Evolutionary conservation across 2,329 filamentous ascomycete species (phyloP).

Genomic region (Amphichorda felina): DNA sequence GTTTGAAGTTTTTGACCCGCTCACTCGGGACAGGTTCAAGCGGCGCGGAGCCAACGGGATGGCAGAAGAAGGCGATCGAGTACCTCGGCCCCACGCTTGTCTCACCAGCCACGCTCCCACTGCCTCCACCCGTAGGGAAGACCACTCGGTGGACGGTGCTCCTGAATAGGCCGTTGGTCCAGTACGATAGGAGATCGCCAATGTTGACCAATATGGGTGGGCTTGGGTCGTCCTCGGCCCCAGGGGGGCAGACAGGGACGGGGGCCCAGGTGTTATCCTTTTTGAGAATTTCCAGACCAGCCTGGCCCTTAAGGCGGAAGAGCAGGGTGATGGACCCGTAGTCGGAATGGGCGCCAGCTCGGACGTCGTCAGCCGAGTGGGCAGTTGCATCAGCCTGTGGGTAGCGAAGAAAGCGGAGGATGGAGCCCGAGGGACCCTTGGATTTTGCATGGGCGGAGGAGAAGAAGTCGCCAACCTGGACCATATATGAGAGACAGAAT

Average conservation of each 20-base stretch:
- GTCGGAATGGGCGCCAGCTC: constrained; percentile 86
- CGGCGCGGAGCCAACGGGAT: constrained; percentile 41
- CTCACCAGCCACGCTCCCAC: constrained; percentile 26
- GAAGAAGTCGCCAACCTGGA: constrained; percentile 41
- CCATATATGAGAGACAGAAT: neutral
- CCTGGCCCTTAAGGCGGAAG: constrained; percentile 76
- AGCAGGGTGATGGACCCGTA: constrained; percentile 65
- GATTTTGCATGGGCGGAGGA: constrained; percentile 33
- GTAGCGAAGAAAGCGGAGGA: constrained; percentile 63
- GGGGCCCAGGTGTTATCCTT: constrained; percentile 43
- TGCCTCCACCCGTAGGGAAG: constrained; percentile 34
- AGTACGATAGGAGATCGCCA: constrained; percentile 62
- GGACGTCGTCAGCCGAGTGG: constrained; percentile 48
- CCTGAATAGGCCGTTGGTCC: constrained; percentile 80
- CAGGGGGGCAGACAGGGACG: constrained; percentile 54
- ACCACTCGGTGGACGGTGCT: constrained; percentile 85
- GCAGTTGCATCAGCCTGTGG: constrained; percentile 37
- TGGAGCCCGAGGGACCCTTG: constrained; percentile 39
- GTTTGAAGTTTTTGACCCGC: constrained; percentile 32
- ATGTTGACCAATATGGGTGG: constrained; percentile 78
- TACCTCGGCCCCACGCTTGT: constrained; percentile 41
- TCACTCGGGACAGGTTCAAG: constrained; percentile 50
- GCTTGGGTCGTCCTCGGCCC: constrained; percentile 42
- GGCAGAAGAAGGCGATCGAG: constrained; percentile 58
- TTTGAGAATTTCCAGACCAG: constrained; percentile 73